Percentiles rank a stretch among this genome's conserved stretches.
Evolutionary conservation across 192 early-diverging fungal species (phyloP).

Genomic region (Coemansia sp.): DNA sequence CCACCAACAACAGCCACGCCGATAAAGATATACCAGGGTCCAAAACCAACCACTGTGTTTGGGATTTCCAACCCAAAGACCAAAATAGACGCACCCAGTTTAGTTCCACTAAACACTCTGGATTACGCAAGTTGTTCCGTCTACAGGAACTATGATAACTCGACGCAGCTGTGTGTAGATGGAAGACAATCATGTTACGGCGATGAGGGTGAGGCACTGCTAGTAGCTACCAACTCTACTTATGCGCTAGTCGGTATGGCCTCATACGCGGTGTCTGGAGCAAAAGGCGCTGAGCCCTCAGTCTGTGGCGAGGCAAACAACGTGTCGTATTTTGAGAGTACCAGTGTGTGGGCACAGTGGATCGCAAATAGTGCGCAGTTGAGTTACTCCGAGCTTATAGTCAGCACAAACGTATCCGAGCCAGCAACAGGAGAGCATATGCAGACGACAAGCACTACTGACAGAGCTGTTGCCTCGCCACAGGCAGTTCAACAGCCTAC

Average conservation of each 20-base stretch:
- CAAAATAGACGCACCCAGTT: not conserved
- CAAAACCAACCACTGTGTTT: not conserved
- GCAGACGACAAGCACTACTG: not conserved
- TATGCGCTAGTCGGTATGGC: conserved; percentile 25
- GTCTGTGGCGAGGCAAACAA: not conserved
- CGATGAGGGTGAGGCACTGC: conserved; percentile 32
- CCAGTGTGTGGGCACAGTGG: conserved; percentile 26
- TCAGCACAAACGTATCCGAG: not conserved
- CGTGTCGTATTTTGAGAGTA: conserved; percentile 21
- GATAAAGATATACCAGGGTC: conserved; percentile 13
- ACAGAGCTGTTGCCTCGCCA: not conserved
- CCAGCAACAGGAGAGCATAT: not conserved
- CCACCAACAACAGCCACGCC: conserved; percentile 15
- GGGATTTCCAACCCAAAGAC: not conserved
- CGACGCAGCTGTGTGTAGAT: conserved; percentile 21
- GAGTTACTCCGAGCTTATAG: conserved; percentile 12
- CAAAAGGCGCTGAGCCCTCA: not conserved
- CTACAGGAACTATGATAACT: conserved; percentile 14
- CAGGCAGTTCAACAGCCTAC: not conserved
- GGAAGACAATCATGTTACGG: conserved; percentile 13
- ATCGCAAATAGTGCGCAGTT: conserved; percentile 9
- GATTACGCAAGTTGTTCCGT: conserved; percentile 1
- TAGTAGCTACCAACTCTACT: conserved; percentile 2
- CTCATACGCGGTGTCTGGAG: conserved; percentile 5
- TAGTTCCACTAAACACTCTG: not conserved